Evolutionary conservation across 768 basidiomycete species (phyloP).

Genomic region (Phlebiopsis gigantea): DNA sequence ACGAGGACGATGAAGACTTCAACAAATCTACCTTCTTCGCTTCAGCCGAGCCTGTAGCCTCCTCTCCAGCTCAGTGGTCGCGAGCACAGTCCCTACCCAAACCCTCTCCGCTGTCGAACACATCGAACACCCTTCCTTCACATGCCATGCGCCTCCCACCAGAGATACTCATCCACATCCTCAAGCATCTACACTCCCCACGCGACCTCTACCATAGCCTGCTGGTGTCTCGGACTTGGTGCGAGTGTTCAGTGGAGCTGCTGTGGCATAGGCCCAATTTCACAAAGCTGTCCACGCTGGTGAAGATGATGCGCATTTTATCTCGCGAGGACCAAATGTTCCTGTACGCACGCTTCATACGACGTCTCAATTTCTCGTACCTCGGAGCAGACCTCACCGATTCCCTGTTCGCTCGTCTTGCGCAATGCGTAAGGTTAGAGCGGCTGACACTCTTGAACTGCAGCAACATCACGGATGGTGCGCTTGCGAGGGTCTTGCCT

Average conservation of each 20-base stretch:
- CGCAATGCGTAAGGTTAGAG: conserved; percentile 76
- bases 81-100: conserved; percentile 19
- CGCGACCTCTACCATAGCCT: conserved; percentile 71
- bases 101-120: conserved; percentile 15
- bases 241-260: conserved; percentile 91
- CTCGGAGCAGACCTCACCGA: conserved; percentile 68
- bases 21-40: conserved; percentile 40
- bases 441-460: conserved; percentile 86
- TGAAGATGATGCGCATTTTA: conserved; percentile 75
- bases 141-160: conserved; percentile 73
- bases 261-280: conserved; percentile 91
- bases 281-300: conserved; percentile 59
- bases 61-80: conserved; percentile 55
- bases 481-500: conserved; percentile 60
- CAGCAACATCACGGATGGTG: conserved; percentile 55
- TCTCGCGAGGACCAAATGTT: conserved; percentile 65
- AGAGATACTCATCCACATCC: conserved; percentile 89
- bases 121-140: conserved; percentile 33
- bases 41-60: conserved; percentile 25
- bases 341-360: conserved; percentile 82
- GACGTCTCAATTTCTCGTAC: conserved; percentile 83
- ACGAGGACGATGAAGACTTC: conserved; percentile 58
- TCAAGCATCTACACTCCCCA: conserved; percentile 73
- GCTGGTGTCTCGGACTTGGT: conserved; percentile 88
- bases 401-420: conserved; percentile 65